Evolutionary conservation across 2,329 filamentous ascomycete species (phyloP).

Genomic region (Apiospora rasikravindrae): DNA sequence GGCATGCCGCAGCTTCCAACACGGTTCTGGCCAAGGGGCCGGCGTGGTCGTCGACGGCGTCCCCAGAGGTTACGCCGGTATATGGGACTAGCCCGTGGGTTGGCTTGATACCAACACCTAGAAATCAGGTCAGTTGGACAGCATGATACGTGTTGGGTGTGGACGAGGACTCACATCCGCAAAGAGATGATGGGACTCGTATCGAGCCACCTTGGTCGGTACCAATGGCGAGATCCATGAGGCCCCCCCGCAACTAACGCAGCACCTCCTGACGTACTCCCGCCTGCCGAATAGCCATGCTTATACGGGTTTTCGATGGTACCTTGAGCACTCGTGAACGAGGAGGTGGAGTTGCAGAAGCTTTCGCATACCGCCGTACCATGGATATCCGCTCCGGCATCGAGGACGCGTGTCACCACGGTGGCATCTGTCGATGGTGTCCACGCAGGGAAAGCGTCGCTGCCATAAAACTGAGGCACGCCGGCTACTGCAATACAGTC

Average conservation of each 20-base stretch:
- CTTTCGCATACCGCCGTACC: constrained; percentile 61
- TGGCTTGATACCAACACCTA: constrained; percentile 53
- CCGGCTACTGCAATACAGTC: constrained; percentile 60
- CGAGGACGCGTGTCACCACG: constrained; percentile 54
- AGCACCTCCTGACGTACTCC: constrained; percentile 54
- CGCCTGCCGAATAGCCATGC: constrained; percentile 53
- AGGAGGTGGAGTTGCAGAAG: constrained; percentile 54
- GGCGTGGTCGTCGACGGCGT: constrained; percentile 56
- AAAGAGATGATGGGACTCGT: constrained; percentile 48
- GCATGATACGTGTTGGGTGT: not conserved
- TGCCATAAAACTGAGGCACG: constrained; percentile 59
- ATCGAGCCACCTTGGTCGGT: constrained; percentile 56
- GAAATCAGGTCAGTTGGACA: not conserved
- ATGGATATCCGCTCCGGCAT: constrained; percentile 55
- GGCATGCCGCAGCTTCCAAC: constrained; percentile 45
- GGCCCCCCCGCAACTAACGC: constrained; percentile 49
- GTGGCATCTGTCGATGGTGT: constrained; percentile 58
- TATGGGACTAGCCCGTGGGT: constrained; percentile 57
- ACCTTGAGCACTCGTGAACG: constrained; percentile 53
- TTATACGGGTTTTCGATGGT: constrained; percentile 51
- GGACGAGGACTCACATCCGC: constrained; percentile 35
- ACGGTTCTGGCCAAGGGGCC: constrained; percentile 50
- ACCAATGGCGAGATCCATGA: constrained; percentile 51
- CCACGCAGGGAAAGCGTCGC: constrained; percentile 55
- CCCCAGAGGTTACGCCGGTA: constrained; percentile 53